A percentile compares a stretch with the other conserved stretches of the same genome.
phyloP scores from a whole-genome alignment of 2,329 filamentous ascomycete species.

The Celoporthe dispersa region DNA sequence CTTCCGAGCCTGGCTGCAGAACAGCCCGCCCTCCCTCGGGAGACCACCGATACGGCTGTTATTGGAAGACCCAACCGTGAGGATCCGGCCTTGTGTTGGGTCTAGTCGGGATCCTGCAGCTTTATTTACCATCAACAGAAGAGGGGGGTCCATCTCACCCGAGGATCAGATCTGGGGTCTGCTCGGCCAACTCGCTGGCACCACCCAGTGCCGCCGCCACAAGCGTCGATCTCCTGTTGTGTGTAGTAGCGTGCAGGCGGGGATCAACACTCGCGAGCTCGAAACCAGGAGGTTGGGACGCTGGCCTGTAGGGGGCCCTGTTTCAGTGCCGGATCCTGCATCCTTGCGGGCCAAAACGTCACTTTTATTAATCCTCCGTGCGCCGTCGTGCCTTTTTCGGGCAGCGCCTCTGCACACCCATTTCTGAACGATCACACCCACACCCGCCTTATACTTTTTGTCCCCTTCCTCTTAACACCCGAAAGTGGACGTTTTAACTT shows the following conservation, averaged over 20 bases:
- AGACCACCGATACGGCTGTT: neutral
- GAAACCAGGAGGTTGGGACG: conserved; percentile 8
- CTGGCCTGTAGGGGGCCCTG: conserved; percentile 3
- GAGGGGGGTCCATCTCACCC: neutral
- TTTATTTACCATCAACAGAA: conserved; percentile 6
- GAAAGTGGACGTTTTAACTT: neutral
- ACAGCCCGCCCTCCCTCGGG: neutral
- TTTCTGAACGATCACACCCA: conserved; percentile 1
- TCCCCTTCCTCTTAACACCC: neutral
- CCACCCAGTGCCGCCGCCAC: neutral
- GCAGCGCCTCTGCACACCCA: conserved; percentile 4
- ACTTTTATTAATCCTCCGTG: neutral
- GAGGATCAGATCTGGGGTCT: neutral
- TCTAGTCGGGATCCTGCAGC: neutral
- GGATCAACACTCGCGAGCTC: neutral
- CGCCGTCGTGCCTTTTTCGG: neutral
- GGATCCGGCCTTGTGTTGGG: neutral
- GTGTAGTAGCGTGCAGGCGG: neutral
- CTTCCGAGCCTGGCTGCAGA: neutral
- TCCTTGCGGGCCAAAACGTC: conserved; percentile 11
- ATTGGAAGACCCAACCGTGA: neutral
- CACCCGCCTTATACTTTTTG: neutral
- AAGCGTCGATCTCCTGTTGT: conserved; percentile 5
- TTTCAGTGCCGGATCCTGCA: conserved; percentile 7
- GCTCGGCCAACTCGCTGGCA: neutral